A percentile compares a stretch with the other conserved stretches of the same genome.
These are phyloP conservation scores for Alnus glutinosa DNA, from an alignment of 306 rosid species.

Conservation along the genomic window DNA sequence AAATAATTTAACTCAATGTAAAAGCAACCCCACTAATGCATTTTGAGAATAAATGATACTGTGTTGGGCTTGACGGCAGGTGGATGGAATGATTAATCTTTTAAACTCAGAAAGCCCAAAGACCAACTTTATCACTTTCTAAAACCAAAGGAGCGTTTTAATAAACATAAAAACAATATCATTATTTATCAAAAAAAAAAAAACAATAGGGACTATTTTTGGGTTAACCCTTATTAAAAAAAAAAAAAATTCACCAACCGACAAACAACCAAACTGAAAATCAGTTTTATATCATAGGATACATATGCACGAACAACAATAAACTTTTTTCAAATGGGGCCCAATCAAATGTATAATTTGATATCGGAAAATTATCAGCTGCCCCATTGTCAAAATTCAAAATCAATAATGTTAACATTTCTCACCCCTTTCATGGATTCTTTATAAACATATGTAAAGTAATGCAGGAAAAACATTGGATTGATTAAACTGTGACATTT, in stretches of 20 bases:
- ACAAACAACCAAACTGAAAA: background rate
- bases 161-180: too few relatives aligned
- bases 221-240: too few relatives aligned
- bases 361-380: background rate
- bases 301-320: too few relatives aligned
- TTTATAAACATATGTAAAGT: background rate
- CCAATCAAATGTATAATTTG: background rate
- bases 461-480: background rate
- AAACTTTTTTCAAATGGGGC: background rate
- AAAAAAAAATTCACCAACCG: background rate
- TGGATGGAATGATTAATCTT: too few relatives aligned
- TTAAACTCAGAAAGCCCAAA: too few relatives aligned
- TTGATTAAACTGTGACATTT: background rate
- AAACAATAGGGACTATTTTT: too few relatives aligned
- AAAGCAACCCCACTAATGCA: slow-evolving; percentile 9
- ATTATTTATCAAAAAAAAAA: too few relatives aligned
- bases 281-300: background rate
- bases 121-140: too few relatives aligned
- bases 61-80: too few relatives aligned
- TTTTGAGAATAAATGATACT: background rate
- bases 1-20: slow-evolving; percentile 8
- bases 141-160: too few relatives aligned
- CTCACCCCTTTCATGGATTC: background rate
- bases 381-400: too few relatives aligned
- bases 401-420: background rate